Conservation (phyloP, 139 green algal genomes). For the Chlamydomonas sp. region DNA sequence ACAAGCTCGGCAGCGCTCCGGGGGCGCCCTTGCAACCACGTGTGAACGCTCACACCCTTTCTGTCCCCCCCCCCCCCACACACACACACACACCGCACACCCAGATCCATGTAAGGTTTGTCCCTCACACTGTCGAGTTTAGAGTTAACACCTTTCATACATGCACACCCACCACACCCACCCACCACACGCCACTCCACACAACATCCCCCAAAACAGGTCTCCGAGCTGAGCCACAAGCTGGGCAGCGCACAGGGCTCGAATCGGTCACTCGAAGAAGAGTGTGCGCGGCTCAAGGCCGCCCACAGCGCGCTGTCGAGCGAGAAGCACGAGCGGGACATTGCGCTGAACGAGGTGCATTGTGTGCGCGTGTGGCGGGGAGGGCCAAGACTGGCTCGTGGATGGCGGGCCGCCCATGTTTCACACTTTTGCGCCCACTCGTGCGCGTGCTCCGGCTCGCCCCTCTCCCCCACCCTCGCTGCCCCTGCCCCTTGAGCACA, state of each 20-base stretch:
- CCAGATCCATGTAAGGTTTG: too few relatives aligned
- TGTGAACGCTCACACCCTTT: neutral
- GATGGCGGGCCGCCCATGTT: too few relatives aligned
- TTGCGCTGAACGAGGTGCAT: constrained; percentile 49
- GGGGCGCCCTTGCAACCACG: constrained; percentile 35
- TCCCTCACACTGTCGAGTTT: too few relatives aligned
- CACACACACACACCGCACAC: constrained; percentile 14
- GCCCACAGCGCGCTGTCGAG: constrained; percentile 23
- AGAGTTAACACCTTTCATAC: too few relatives aligned
- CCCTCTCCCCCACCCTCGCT: neutral
- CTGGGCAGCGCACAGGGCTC: constrained; percentile 55
- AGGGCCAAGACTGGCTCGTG: too few relatives aligned
- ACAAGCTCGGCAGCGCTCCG: constrained; percentile 51
- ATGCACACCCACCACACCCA: too few relatives aligned
- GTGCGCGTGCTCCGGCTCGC: neutral
- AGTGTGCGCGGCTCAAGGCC: constrained; percentile 38
- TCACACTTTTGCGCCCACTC: neutral
- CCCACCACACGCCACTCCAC: too few relatives aligned
- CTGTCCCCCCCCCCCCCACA: neutral
- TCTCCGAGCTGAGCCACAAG: constrained; percentile 62
- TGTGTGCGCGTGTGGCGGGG: too few relatives aligned
- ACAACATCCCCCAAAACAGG: too few relatives aligned
- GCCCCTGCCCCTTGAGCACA: neutral
- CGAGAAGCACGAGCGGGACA: constrained; percentile 47
- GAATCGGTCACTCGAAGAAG: constrained; percentile 44